Evolutionary conservation across 345 rosid genomes (phyloP).

Genomic region (Excoecaria cochinchinensis): DNA sequence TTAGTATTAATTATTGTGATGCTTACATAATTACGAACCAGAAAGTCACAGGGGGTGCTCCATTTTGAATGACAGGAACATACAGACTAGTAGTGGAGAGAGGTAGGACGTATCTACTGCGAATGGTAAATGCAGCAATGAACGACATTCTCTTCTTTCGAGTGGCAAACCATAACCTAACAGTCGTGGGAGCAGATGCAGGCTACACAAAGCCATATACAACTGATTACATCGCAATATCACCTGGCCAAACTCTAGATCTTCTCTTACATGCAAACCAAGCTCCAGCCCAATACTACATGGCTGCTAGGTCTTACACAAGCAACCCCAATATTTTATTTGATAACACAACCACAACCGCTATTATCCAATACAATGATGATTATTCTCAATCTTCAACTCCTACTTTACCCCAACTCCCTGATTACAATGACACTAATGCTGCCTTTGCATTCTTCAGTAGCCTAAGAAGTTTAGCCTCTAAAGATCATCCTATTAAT

Average conservation of each 20-base stretch:
- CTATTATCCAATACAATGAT: slow-evolving; percentile 40
- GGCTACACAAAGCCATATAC: slow-evolving; percentile 46
- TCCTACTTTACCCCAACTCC: slow-evolving; percentile 7
- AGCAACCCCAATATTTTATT: slow-evolving; percentile 6
- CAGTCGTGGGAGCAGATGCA: slow-evolving; percentile 46
- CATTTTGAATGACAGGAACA: slow-evolving; percentile 3
- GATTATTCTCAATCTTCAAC: slow-evolving; percentile 17
- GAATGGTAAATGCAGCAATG: slow-evolving; percentile 35
- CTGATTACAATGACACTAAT: slow-evolving; percentile 12
- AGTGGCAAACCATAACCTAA: slow-evolving; percentile 39
- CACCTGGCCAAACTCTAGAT: slow-evolving; percentile 41
- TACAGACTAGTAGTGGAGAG: slow-evolving; percentile 25
- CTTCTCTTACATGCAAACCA: slow-evolving; percentile 29
- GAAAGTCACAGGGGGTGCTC: no score
- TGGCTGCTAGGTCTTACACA: slow-evolving; percentile 9
- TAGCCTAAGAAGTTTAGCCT: slow-evolving; percentile 14
- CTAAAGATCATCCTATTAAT: slow-evolving; percentile 8
- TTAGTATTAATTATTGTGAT: no score
- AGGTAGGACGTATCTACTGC: slow-evolving; percentile 45
- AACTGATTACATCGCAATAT: slow-evolving; percentile 14
- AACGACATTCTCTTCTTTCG: slow-evolving; percentile 36
- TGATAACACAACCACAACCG: slow-evolving; percentile 24
- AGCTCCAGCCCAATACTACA: slow-evolving; percentile 17
- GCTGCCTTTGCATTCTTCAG: background rate
- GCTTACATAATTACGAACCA: no score